Conservation (phyloP, 768 basidiomycete genomes). For the Mrakia blollopis region DNA sequence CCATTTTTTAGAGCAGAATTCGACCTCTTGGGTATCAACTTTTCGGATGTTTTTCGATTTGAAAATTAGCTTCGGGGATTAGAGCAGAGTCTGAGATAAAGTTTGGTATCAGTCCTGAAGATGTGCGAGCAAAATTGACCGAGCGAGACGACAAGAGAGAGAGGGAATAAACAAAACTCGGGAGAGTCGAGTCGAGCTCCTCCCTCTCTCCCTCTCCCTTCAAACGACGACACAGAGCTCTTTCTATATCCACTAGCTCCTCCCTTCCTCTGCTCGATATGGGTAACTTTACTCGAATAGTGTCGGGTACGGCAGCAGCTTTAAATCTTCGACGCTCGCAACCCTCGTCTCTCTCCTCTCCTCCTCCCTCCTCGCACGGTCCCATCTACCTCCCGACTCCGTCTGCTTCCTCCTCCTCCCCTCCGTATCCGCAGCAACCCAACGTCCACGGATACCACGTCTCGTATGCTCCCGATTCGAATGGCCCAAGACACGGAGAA, state of each 20-base stretch:
- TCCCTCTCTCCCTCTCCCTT: background rate
- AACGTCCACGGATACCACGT: background rate
- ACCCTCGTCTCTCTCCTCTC: background rate
- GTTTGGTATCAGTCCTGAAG: no score
- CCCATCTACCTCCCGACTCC: slow-evolving; percentile 14
- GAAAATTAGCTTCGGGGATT: no score
- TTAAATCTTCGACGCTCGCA: background rate
- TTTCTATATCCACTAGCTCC: background rate
- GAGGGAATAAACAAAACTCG: background rate
- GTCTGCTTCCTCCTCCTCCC: background rate
- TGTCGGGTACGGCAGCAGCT: background rate
- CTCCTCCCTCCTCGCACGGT: background rate
- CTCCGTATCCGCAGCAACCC: background rate
- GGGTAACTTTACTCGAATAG: slow-evolving; percentile 15
- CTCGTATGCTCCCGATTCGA: background rate
- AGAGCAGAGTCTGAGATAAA: no score
- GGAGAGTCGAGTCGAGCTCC: background rate
- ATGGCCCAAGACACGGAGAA: background rate
- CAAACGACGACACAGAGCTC: background rate
- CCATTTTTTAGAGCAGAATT: background rate
- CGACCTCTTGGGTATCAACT: background rate
- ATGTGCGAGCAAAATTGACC: no score
- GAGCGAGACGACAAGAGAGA: background rate
- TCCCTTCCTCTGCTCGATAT: background rate
- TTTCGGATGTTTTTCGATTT: no score